Evolutionary conservation across 176 grass and related monocot genomes (phyloP).

Genomic region (Hordeum marinum): DNA sequence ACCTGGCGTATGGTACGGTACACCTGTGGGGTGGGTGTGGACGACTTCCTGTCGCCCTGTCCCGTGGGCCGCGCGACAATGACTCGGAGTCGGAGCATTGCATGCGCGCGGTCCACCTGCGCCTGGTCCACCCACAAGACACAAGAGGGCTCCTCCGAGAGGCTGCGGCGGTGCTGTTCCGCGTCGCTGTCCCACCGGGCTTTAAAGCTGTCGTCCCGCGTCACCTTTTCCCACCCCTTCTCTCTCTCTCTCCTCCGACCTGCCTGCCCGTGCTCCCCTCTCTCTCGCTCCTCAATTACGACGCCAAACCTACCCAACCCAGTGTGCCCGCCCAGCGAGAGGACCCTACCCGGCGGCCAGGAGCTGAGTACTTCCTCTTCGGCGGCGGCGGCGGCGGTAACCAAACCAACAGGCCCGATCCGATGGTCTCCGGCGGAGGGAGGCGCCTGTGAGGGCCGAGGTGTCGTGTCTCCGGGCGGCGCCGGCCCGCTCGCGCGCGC

Average conservation of each 20-base stretch:
- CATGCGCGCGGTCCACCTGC: not conserved
- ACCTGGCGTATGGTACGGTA: too few species aligned
- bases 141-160: not conserved
- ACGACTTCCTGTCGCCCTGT: too few species aligned
- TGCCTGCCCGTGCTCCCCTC: too few species aligned
- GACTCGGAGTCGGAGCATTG: too few species aligned
- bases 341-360: not conserved
- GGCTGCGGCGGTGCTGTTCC: conserved; percentile 23
- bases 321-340: not conserved
- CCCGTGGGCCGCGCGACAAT: too few species aligned
- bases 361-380: not conserved
- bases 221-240: conserved; percentile 42
- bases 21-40: too few species aligned
- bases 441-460: not conserved
- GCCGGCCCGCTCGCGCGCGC: too few species aligned
- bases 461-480: too few species aligned
- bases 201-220: conserved; percentile 83
- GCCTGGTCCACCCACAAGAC: not conserved
- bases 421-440: not conserved
- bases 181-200: conserved; percentile 30
- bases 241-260: not conserved
- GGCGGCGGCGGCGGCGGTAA: too few species aligned
- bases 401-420: not conserved
- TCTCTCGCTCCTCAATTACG: conserved; percentile 35
- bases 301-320: not conserved